Evolutionary conservation across 1,284 basidiomycete genomes (phyloP).

Genomic region (Ganoderma lucidum): DNA sequence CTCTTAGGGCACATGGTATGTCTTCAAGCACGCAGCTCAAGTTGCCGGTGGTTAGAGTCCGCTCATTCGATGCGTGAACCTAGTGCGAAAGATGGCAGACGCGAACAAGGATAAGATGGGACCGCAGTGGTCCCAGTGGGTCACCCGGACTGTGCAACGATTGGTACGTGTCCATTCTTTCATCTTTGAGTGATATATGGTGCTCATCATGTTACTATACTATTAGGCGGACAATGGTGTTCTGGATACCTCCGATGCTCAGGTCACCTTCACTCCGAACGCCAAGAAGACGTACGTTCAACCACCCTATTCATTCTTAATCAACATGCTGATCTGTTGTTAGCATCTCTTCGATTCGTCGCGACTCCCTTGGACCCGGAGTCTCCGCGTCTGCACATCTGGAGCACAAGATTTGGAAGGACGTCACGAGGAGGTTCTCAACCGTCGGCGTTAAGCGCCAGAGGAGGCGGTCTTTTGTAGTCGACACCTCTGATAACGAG

Average conservation of each 20-base stretch:
- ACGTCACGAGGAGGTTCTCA: conserved; percentile 35
- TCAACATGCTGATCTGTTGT: conserved; percentile 2
- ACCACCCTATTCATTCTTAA: not conserved
- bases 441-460: conserved; percentile 34
- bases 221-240: conserved; percentile 53
- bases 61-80: not conserved
- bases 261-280: conserved; percentile 49
- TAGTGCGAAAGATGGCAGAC: conserved; percentile 57
- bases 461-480: conserved; percentile 23
- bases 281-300: conserved; percentile 53
- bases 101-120: conserved; percentile 56
- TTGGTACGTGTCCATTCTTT: conserved; percentile 45
- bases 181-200: not conserved
- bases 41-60: not conserved
- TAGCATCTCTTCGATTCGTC: conserved; percentile 47
- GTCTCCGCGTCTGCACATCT: conserved; percentile 34
- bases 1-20: conserved; percentile 54
- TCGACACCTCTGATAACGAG: conserved; percentile 25
- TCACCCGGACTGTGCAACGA: conserved; percentile 55
- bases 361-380: conserved; percentile 40
- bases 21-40: not conserved
- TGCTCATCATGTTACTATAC: not conserved
- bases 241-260: conserved; percentile 42
- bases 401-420: conserved; percentile 49
- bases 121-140: conserved; percentile 57